Base-by-base conservation (phyloP, 2,329 filamentous ascomycete species). In the Torrubiella hemipterigena region DNA sequence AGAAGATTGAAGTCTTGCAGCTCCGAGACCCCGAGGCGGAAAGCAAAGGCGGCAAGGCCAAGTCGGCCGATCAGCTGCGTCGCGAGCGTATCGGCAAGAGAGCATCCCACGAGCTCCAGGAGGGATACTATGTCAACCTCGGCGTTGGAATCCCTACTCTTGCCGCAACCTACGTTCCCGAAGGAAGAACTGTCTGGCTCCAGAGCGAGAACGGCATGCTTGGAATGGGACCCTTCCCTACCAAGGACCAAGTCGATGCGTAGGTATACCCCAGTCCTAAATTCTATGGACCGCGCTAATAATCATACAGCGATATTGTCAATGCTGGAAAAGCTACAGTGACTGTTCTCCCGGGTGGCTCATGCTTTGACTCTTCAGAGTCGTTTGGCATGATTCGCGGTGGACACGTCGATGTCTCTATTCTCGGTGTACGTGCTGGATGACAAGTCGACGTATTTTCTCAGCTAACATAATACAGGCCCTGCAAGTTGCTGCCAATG, bases 291-390 rank as follows among this genome's bases (percentile, higher is more conserved):
- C 17, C 23, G 25, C 10, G 20, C 37, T 16, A 38, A 9, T 11
- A 10, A 28, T 30, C 10, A 8, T 28, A 7, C 21, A 65, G 62
- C 9, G 82, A 89, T 44, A 73, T 87, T 39, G 79, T 91, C 59
- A 93, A 91, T 44, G 84, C 84, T 1, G 83, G 84, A 35, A 93
- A 93, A 51, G 83, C 93, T 52, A 93, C 83, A 1, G 81, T 87
- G 1, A 91, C 84, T 1, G 66, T 91, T 1, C 59, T 84, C 0
- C 77, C 80, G 0, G 84, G 84, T 2, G 83, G 81, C 0, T 69
- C 78, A 1, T 80, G 75, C 8, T 93, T 91, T 44, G 82, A 85
- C 51, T 81, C 74, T 27, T 69, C 79, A 39, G 84, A 91, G 55
- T 86, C 80, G 2, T 93, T 93, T 47, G 76, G 72, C 43, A 91